Conservation (phyloP, 805 yeast species). For the Huiozyma naganishii region DNA sequence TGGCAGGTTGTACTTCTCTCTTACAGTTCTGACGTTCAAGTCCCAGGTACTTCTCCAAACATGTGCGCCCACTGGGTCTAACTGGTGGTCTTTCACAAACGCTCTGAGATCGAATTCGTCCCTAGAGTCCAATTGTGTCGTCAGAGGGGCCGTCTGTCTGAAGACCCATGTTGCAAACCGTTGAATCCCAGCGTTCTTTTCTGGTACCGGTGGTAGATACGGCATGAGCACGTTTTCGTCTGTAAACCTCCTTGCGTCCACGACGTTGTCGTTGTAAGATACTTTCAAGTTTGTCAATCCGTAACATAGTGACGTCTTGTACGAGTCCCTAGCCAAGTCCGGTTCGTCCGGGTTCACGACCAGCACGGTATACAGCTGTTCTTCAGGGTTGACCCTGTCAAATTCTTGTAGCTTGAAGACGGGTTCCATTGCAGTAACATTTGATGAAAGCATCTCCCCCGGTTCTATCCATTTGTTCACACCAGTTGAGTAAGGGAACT, state of each 20-base stretch:
- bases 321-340: slow-evolving; percentile 57
- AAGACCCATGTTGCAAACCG: slow-evolving; percentile 86
- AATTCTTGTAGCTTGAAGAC: slow-evolving; percentile 65
- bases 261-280: slow-evolving; percentile 42
- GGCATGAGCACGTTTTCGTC: slow-evolving; percentile 38
- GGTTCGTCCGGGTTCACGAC: slow-evolving; percentile 91
- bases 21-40: slow-evolving; percentile 52
- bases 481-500: slow-evolving; percentile 60
- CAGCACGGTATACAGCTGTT: slow-evolving; percentile 60
- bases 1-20: slow-evolving; percentile 64
- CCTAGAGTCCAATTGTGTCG: background rate
- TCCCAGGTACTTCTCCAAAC: slow-evolving; percentile 85
- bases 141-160: slow-evolving; percentile 40
- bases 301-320: slow-evolving; percentile 62
- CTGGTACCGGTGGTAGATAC: slow-evolving; percentile 79
- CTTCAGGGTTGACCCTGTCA: slow-evolving; percentile 31
- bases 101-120: slow-evolving; percentile 56
- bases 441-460: slow-evolving; percentile 63
- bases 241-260: slow-evolving; percentile 31
- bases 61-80: slow-evolving; percentile 84
- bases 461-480: slow-evolving; percentile 67
- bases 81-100: slow-evolving; percentile 44
- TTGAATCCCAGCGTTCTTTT: slow-evolving; percentile 74
- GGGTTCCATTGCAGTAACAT: slow-evolving; percentile 70
- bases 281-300: slow-evolving; percentile 62